Evolutionary conservation across 495 filamentous ascomycete species (phyloP).

Genomic region (Hypoxylon rickii): DNA sequence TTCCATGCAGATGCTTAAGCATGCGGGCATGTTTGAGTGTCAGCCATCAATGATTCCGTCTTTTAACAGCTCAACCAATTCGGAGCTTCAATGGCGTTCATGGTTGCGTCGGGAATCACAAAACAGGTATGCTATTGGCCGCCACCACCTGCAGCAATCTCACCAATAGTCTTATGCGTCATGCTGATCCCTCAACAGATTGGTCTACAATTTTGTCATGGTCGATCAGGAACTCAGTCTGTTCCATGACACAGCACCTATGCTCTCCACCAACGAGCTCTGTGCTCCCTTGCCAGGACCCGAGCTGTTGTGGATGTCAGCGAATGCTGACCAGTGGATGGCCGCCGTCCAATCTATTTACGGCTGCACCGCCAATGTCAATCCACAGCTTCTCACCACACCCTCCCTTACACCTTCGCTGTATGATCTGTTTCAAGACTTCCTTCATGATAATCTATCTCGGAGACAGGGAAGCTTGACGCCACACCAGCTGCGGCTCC

Average conservation of each 20-base stretch:
- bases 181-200: slow-evolving; percentile 42
- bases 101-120: slow-evolving; percentile 63
- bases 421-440: slow-evolving; percentile 60
- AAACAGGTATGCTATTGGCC: slow-evolving; percentile 53
- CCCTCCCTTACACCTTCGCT: slow-evolving; percentile 55
- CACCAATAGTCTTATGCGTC: slow-evolving; percentile 15
- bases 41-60: slow-evolving; percentile 42
- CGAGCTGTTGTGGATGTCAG: slow-evolving; percentile 57
- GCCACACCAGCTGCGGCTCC: slow-evolving; percentile 53
- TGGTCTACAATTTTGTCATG: slow-evolving; percentile 69
- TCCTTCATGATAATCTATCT: slow-evolving; percentile 51
- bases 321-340: slow-evolving; percentile 52
- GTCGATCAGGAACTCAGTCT: slow-evolving; percentile 68
- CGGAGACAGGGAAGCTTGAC: slow-evolving; percentile 42
- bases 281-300: slow-evolving; percentile 60
- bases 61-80: slow-evolving; percentile 39
- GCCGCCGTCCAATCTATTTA: slow-evolving; percentile 55
- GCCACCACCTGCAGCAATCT: slow-evolving; percentile 10
- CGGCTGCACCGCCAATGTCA: slow-evolving; percentile 40
- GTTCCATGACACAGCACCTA: slow-evolving; percentile 62
- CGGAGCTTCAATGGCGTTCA: slow-evolving; percentile 58
- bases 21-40: slow-evolving; percentile 56
- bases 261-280: slow-evolving; percentile 63
- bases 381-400: slow-evolving; percentile 43
- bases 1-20: slow-evolving; percentile 57